These are phyloP conservation scores for Beauveria sp. DNA, from an alignment of 2,329 filamentous ascomycete species.

Conservation along the genomic window DNA sequence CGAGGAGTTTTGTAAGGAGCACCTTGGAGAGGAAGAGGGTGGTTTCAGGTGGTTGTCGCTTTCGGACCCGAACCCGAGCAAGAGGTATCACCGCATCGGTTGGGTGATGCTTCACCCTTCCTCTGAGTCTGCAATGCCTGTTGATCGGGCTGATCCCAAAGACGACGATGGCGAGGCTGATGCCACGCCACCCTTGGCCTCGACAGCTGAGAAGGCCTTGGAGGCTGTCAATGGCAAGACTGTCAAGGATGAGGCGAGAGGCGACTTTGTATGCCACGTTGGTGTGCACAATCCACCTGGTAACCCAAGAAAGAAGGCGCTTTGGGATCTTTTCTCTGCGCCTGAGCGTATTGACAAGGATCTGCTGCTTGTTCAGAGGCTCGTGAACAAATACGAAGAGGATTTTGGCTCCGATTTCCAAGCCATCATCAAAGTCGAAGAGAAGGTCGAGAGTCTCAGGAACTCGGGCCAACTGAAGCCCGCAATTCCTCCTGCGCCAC, in stretches of 20 bases:
- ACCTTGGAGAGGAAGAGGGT: constrained; percentile 82
- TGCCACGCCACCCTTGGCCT: constrained; percentile 43
- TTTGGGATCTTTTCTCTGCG: constrained; percentile 94
- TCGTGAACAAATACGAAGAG: constrained; percentile 77
- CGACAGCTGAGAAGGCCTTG: constrained; percentile 75
- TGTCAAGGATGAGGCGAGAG: constrained; percentile 86
- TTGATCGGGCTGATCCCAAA: constrained; percentile 66
- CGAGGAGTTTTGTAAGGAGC: constrained; percentile 89
- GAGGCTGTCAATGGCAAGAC: constrained; percentile 97
- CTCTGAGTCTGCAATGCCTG: constrained; percentile 54
- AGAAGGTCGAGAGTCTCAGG: constrained; percentile 74
- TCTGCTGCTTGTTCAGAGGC: constrained; percentile 69
- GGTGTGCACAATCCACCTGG: constrained; percentile 87
- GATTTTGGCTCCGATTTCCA: constrained; percentile 74
- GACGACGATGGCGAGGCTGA: constrained; percentile 54
- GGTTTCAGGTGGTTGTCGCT: constrained; percentile 95
- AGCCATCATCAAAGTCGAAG: constrained; percentile 72
- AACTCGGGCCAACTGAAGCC: constrained; percentile 71
- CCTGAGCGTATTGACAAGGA: constrained; percentile 92
- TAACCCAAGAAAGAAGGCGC: constrained; percentile 82
- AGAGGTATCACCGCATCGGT: constrained; percentile 94
- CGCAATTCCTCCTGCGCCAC: constrained; percentile 41
- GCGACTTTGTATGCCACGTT: constrained; percentile 96
- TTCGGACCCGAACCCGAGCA: constrained; percentile 93
- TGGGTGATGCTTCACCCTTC: constrained; percentile 94